Conservation (phyloP, 306 rosid species). For the Coriaria nepalensis region DNA sequence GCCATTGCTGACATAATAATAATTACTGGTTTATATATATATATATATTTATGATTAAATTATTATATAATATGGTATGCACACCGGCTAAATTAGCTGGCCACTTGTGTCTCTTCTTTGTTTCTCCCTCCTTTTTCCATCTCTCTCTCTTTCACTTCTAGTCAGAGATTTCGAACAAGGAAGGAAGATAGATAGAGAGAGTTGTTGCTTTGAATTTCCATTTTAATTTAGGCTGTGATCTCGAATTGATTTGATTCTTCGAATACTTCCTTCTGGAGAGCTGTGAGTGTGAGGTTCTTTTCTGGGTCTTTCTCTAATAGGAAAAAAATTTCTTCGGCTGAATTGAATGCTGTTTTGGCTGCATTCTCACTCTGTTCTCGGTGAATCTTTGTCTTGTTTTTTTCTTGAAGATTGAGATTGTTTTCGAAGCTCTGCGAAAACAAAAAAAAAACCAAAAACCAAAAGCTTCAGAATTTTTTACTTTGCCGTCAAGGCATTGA, state of each 20-base stretch:
- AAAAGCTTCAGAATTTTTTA: too few relatives aligned
- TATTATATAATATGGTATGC: slow-evolving; percentile 26
- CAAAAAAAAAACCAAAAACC: too few relatives aligned
- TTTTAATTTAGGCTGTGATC: slow-evolving; percentile 13
- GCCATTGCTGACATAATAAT: background rate
- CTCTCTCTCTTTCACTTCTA: too few relatives aligned
- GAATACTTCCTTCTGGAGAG: background rate
- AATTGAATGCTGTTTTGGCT: too few relatives aligned
- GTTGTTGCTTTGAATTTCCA: slow-evolving; percentile 13
- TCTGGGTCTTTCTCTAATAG: slow-evolving; percentile 4
- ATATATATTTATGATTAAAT: slow-evolving; percentile 8
- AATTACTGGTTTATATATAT: background rate
- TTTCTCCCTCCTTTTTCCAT: slow-evolving; percentile 18
- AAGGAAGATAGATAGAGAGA: slow-evolving; percentile 14
- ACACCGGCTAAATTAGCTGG: slow-evolving; percentile 60
- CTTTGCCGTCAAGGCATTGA: too few relatives aligned
- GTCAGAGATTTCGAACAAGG: slow-evolving; percentile 20
- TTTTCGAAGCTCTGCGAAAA: too few relatives aligned
- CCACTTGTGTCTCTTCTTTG: slow-evolving; percentile 40
- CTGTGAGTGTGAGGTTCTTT: slow-evolving; percentile 14
- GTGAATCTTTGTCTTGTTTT: too few relatives aligned
- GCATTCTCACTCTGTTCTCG: too few relatives aligned
- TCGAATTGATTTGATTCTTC: slow-evolving; percentile 20
- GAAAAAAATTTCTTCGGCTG: too few relatives aligned
- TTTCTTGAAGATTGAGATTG: too few relatives aligned